Evolutionary conservation across 768 basidiomycete genomes (phyloP), one percentile per base, ranked within the genome.

Genomic region (Phylloporus sp.): DNA sequence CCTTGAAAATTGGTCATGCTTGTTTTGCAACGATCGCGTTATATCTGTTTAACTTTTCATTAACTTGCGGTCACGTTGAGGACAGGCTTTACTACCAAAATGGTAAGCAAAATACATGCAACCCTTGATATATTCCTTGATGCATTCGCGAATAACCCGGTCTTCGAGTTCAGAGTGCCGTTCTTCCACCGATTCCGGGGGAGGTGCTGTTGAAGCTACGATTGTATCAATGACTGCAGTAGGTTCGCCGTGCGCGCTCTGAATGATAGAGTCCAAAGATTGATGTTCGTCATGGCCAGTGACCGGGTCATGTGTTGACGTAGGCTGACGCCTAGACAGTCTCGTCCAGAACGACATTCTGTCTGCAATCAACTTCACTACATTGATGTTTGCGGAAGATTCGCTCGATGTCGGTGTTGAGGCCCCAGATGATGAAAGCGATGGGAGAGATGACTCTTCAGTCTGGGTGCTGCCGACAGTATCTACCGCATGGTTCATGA

Each of bases 51-150:
- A 11, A 36, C 35, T 23, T 12, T 39, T 52, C 24, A 38, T 47
- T 29, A 55, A 26, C 31, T 41, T n/a, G 2, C 20, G 31, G 16
- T 31, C 26, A 41, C 7, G 32, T 16, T 8, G 22, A 34, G 12
- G 35, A 26, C 13, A 52, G 12, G 32, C 50, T 28, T 61, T 74
- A n/a, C 52, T 67, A 88, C 93, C 94, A 58, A 92, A 93, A 52
- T 79, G 83, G 67, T 91, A 88, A 1, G 91, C 78, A 64, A 91
- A 95, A 68, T 88, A 94, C 90, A 97, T 95, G 41, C 83, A 86
- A 11, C 91, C 92, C 59, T 86, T 89, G 13, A 80, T 76, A 61
- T 84, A 91, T 59, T 91, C 86, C 47, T 80, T 77, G 27, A 91
- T 75, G 48, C 83, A 85, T 67, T 95, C 90, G 22, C 83, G 75